Conservation (phyloP, 2,329 filamentous ascomycete species). For the Phoma sp. region DNA sequence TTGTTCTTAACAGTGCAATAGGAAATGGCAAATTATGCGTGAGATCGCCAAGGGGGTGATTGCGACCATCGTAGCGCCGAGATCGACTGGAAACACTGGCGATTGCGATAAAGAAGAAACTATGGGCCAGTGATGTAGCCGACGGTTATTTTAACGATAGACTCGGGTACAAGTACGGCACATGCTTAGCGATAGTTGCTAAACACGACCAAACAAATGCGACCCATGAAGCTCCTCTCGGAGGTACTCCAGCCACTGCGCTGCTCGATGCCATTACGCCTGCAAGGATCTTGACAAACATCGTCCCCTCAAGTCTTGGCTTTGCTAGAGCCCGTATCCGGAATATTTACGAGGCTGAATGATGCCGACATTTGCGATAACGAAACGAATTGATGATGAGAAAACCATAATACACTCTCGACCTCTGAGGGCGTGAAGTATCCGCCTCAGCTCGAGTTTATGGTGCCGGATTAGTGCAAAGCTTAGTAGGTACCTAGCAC, state of each 20-base stretch:
- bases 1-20: neutral
- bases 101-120: constrained; percentile 7
- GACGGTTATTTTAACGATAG: neutral
- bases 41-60: neutral
- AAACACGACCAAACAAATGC: neutral
- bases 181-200: too few relatives aligned
- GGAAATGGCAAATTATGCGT: neutral
- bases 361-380: constrained; percentile 2
- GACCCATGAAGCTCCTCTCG: constrained; percentile 6
- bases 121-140: constrained; percentile 5
- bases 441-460: neutral
- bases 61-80: constrained; percentile 3
- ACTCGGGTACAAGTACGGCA: too few relatives aligned
- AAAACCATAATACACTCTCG: constrained; percentile 1
- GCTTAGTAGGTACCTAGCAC: too few relatives aligned
- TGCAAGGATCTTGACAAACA: constrained; percentile 5
- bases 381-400: neutral
- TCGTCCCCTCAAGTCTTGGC: neutral
- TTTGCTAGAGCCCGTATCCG: neutral
- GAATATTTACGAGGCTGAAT: constrained; percentile 9
- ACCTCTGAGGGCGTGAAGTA: neutral
- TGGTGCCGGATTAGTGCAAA: neutral
- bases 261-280: neutral
- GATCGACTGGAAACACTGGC: neutral
- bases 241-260: neutral